phyloP scores from a whole-genome alignment of 2,329 filamentous ascomycete genomes.

The Pseudocercospora macadamiae region DNA sequence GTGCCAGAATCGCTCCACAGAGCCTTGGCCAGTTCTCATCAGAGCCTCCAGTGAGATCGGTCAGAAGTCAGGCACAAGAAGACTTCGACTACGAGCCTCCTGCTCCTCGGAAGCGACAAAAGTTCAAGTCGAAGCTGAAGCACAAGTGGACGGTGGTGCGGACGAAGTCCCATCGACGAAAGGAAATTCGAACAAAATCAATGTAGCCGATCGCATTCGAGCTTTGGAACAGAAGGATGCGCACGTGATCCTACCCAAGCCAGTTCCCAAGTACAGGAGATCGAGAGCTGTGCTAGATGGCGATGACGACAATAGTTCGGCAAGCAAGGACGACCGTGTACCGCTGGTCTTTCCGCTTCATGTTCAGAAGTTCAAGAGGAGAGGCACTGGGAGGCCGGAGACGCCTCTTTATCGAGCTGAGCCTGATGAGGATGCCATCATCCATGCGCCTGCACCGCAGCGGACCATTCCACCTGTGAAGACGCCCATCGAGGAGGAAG shows the following conservation, averaged over 20 bases:
- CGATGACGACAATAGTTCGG: background rate
- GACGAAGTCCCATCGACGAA: conserved; percentile 15
- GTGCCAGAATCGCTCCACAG: conserved; percentile 12
- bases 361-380: conserved; percentile 30
- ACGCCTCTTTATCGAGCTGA: conserved; percentile 31
- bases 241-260: conserved; percentile 7
- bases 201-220: conserved; percentile 26
- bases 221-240: conserved; percentile 22
- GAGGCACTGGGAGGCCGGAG: conserved; percentile 28
- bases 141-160: conserved; percentile 19
- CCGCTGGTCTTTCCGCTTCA: conserved; percentile 35
- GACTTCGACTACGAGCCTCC: background rate
- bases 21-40: conserved; percentile 17
- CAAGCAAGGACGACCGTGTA: conserved; percentile 5
- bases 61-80: conserved; percentile 18
- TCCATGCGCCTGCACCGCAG: conserved; percentile 31
- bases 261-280: background rate
- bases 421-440: conserved; percentile 23
- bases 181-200: conserved; percentile 6
- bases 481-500: conserved; percentile 9
- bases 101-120: background rate
- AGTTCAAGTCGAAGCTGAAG: conserved; percentile 16
- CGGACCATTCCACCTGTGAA: conserved; percentile 22
- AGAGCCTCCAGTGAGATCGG: conserved; percentile 12
- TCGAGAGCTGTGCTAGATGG: conserved; percentile 3